Percentiles rank a stretch among this genome's conserved stretches.
Conservation (phyloP, 345 rosid species). For the Physaria fendleri region DNA sequence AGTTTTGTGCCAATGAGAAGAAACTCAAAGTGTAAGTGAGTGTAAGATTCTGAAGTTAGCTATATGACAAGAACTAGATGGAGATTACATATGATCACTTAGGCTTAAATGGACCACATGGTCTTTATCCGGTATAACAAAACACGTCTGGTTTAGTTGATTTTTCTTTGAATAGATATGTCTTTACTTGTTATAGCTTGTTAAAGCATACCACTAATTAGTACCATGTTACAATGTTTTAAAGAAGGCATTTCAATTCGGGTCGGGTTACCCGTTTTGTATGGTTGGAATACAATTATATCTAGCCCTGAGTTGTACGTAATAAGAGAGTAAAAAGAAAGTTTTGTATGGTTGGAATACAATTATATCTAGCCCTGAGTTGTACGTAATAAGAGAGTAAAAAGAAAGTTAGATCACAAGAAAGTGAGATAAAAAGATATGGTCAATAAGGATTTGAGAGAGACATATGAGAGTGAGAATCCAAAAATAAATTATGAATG, state of each 20-base stretch:
- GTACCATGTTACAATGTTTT: background rate
- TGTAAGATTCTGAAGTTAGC: constrained; percentile 30
- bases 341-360: too few species aligned
- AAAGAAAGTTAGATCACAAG: constrained; percentile 26
- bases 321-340: constrained; percentile 16
- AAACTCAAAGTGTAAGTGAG: constrained; percentile 22
- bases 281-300: background rate
- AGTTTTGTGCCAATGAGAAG: constrained; percentile 26
- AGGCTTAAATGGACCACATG: constrained; percentile 24
- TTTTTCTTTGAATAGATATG: background rate
- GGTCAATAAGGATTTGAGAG: constrained; percentile 16
- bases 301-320: constrained; percentile 10
- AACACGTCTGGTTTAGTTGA: constrained; percentile 7
- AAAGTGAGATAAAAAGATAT: constrained; percentile 22
- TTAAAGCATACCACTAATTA: background rate
- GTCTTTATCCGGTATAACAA: constrained; percentile 10
- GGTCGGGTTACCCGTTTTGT: background rate
- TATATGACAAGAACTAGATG: constrained; percentile 29
- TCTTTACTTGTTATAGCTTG: background rate
- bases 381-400: constrained; percentile 12
- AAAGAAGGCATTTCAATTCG: background rate
- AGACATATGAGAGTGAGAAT: constrained; percentile 17
- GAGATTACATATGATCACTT: constrained; percentile 9
- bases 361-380: constrained; percentile 3
- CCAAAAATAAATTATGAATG: constrained; percentile 13